A percentile compares a stretch with the other conserved stretches of the same genome.
Evolutionary conservation across 1,284 basidiomycete species (phyloP).

Genomic region (Leccinum subrobustum): DNA sequence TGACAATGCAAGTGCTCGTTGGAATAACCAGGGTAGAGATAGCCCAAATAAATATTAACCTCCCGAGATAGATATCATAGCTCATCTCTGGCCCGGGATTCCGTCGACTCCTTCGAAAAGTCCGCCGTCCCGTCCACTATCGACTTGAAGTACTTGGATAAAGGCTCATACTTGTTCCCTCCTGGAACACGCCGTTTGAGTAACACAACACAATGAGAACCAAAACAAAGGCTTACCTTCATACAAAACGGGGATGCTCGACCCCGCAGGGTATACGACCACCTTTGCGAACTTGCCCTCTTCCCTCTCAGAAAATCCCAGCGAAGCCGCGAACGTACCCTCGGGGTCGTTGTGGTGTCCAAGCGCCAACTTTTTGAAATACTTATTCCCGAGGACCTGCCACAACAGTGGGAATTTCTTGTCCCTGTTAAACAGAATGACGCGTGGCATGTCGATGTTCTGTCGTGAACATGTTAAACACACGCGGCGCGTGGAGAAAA

Average conservation of each 20-base stretch:
- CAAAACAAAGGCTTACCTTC: constrained; percentile 45
- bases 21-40: neutral
- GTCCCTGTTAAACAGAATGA: constrained; percentile 73
- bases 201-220: neutral
- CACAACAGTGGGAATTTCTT: constrained; percentile 82
- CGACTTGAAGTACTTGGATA: constrained; percentile 67
- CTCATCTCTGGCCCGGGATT: constrained; percentile 25
- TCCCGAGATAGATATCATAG: constrained; percentile 18
- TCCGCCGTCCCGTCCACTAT: constrained; percentile 64
- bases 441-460: constrained; percentile 59
- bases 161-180: constrained; percentile 58
- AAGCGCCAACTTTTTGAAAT: constrained; percentile 63
- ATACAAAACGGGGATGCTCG: constrained; percentile 52
- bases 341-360: constrained; percentile 69
- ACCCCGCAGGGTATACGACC: constrained; percentile 61
- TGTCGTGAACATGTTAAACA: constrained; percentile 26
- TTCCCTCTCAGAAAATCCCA: constrained; percentile 54
- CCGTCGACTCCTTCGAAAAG: constrained; percentile 34
- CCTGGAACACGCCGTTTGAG: constrained; percentile 39
- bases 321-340: constrained; percentile 51
- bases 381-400: constrained; percentile 81
- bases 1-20: neutral
- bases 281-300: constrained; percentile 61
- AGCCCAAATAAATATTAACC: constrained; percentile 8
- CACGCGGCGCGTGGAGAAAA: neutral